Evolutionary conservation across 2,329 filamentous ascomycete species (phyloP), one percentile per base, ranked within the genome.

Genomic region (Fusarium pininemorale): DNA sequence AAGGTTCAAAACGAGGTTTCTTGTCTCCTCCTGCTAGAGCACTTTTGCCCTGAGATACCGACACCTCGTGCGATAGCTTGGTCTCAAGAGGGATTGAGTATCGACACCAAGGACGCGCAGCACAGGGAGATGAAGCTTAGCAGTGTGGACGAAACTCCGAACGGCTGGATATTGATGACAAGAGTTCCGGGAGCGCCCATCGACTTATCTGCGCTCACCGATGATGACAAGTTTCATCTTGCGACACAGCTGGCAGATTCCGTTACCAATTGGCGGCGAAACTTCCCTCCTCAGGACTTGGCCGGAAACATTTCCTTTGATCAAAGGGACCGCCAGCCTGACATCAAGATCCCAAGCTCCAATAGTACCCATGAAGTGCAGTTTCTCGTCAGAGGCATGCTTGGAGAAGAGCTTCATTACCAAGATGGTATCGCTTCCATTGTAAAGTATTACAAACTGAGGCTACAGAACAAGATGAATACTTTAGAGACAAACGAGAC

Each of bases 1-100:
- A 72, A 69, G 4, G 48, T 66, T 1, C 41, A 69, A 18, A 69
- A 69, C 13, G 69, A 71, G 26, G 56, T 71, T 10, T 42, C 66
- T 20, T 72, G 56, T 35, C 12, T 72, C 8, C 35, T 14, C 2
- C 37, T 72, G 13, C 7, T 72, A 5, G 28, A 63, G 10, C 20
- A 11, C 9, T 50, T 56, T 26, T 72, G 66, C 16, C 41, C 41
- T 2, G 12, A 7, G 5, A 30, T 66, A 0, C 61, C 66, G 1
- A 20, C 22, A 0, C 61, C 69, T 13, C 38, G 3, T 8, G 28
- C 15, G 3, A 11, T 69, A 8, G 69, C 69, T 4, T 72, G 69
- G 69, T 72, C 69, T 4, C 61, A 63, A 10, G 57, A 70, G 44
- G 61, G 61, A 37, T 6, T 20, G 1, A 13, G 5, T 12, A 14